phyloP scores from a whole-genome alignment of 495 filamentous ascomycete genomes.

The Penicillium tannophilum region DNA sequence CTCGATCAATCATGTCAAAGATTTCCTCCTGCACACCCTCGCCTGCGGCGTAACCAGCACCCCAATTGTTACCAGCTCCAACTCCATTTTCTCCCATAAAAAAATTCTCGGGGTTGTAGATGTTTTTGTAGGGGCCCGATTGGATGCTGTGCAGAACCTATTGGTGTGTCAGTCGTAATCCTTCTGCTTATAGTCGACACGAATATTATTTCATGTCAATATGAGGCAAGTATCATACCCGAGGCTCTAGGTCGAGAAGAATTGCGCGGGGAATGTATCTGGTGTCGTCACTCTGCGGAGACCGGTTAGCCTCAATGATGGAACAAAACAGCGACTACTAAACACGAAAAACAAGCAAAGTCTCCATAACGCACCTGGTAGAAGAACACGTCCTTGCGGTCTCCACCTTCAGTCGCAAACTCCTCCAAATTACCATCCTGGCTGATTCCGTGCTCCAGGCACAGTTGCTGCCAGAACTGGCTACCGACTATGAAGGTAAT shows the following conservation, averaged over 20 bases:
- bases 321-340: neutral
- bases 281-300: constrained; percentile 79
- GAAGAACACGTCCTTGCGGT: constrained; percentile 99
- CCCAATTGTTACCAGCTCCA: constrained; percentile 98
- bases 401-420: constrained; percentile 93
- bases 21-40: constrained; percentile 94
- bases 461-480: constrained; percentile 97
- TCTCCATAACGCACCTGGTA: constrained; percentile 65
- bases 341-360: neutral
- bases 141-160: constrained; percentile 92
- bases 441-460: constrained; percentile 96
- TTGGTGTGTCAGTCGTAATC: constrained; percentile 7
- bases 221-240: constrained; percentile 55
- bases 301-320: constrained; percentile 11
- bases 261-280: constrained; percentile 97
- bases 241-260: constrained; percentile 89
- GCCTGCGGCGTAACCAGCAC: constrained; percentile 89
- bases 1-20: constrained; percentile 98
- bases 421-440: constrained; percentile 96
- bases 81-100: constrained; percentile 88
- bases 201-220: neutral
- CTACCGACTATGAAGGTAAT: constrained; percentile 66
- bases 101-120: constrained; percentile 99
- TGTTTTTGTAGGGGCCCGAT: constrained; percentile 90
- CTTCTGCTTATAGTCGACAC: neutral